Evolutionary conservation across 1,284 basidiomycete genomes (phyloP), one percentile per base, ranked within the genome.

Genomic region (Ganoderma leucocontextum): DNA sequence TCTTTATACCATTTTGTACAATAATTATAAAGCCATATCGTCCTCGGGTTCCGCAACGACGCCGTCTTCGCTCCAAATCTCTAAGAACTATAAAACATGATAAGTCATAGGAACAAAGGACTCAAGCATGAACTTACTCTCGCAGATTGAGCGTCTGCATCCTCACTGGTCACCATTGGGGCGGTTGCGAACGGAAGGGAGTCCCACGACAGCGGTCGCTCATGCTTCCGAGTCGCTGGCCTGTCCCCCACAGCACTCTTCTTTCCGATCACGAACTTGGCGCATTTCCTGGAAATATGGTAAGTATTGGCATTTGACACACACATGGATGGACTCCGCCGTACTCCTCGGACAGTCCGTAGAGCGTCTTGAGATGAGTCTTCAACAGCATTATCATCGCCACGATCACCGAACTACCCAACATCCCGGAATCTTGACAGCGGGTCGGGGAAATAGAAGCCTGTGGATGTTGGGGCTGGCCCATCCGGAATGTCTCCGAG

Each of bases 271-370:
- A 90, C 85, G 75, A 93, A 96, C 80, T 95, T 96, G 49, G 87
- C 85, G 75, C 95, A 95, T 92, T 97, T 97, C 63, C 95, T 97
- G 70, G 12, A 22, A 12, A 19, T 22, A 12, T 2, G 41, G 36
- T 63, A 19, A 67, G 47, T 41, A 38, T 15, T 8, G 10, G 4
- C 8, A 7, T 36, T 25, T 5, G 33, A 52, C 39, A n/a, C 9
- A 39, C 6, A 38, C 19, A 25, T 0, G 17, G 7, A 25, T 1
- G 29, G 38, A 64, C n/a, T n/a, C 60, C 22, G 55, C 79, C 91
- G 72, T 77, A 97, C 94, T 95, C 95, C 83, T 97, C 95, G 1
- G 94, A 92, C 55, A 98, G 79, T 2, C 90, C 88, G 78, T 97
- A 98, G 33, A 94, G 74, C 0, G 80, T 79, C 77, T 98, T 95